Conservation (phyloP, 352 stramenopile species). For the Phytopythium litorale region DNA sequence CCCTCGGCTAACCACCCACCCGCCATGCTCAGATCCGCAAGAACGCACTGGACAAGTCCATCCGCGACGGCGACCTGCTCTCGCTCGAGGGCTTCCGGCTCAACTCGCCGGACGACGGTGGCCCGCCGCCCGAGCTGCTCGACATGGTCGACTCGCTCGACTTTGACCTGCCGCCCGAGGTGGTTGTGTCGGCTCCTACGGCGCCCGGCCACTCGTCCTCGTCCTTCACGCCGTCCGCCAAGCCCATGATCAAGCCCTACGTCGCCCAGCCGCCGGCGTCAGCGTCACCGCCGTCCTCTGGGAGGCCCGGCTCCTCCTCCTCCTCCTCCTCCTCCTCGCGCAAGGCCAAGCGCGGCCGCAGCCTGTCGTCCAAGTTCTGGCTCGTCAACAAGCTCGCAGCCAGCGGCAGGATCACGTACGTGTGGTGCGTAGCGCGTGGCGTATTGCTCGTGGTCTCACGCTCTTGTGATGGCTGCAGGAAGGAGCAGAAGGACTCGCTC, state of each 20-base stretch:
- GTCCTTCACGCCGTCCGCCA: constrained; percentile 12
- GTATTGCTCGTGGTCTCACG: neutral
- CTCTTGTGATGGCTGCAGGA: neutral
- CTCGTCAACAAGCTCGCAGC: constrained; percentile 80
- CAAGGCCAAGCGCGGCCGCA: constrained; percentile 66
- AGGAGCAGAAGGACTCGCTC: constrained; percentile 74
- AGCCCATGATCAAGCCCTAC: constrained; percentile 25
- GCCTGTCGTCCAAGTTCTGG: constrained; percentile 84
- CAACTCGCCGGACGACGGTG: constrained; percentile 23
- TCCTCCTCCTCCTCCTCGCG: constrained; percentile 22
- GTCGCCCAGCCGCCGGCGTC: constrained; percentile 8
- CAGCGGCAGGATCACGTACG: constrained; percentile 72
- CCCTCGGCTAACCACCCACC: neutral
- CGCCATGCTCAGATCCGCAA: constrained; percentile 44
- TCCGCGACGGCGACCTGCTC: constrained; percentile 78
- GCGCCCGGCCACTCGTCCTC: constrained; percentile 2
- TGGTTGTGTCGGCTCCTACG: constrained; percentile 17
- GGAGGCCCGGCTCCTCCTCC: constrained; percentile 3
- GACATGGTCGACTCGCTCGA: constrained; percentile 70
- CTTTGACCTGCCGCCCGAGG: constrained; percentile 45
- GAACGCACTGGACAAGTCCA: constrained; percentile 66
- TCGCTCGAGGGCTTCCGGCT: constrained; percentile 61
- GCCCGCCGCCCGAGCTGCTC: constrained; percentile 58
- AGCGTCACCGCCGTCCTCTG: constrained; percentile 1
- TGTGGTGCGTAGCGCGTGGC: neutral